phyloP scores from a whole-genome alignment of 257 asterid species.

The Eucommia ulmoides region DNA sequence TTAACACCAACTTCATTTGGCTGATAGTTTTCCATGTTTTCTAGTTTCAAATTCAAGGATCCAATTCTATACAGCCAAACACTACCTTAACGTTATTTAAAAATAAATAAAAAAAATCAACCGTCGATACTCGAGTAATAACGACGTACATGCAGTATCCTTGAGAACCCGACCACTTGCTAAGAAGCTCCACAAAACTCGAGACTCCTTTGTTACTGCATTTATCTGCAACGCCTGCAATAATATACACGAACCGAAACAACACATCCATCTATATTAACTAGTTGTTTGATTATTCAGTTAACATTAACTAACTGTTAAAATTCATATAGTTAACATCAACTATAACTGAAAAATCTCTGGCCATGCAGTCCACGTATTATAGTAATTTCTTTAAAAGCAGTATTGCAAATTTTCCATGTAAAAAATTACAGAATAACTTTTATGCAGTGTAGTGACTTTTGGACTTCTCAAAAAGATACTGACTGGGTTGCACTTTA shows the following conservation, averaged over 20 bases:
- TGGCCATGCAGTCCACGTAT: conserved; percentile 4
- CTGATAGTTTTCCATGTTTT: too few species aligned
- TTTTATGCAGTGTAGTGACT: neutral
- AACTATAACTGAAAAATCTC: too few species aligned
- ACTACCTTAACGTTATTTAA: too few species aligned
- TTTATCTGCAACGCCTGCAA: conserved; percentile 53
- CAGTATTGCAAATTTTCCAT: neutral
- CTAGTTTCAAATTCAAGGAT: too few species aligned
- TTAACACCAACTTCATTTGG: too few species aligned
- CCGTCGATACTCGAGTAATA: too few species aligned
- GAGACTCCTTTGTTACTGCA: conserved; percentile 39
- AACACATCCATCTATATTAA: neutral
- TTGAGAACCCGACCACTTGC: conserved; percentile 43
- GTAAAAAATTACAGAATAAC: neutral
- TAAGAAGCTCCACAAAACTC: conserved; percentile 49
- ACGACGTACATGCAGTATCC: conserved; percentile 79
- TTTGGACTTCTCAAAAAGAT: neutral
- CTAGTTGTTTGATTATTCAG: neutral
- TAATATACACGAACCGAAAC: conserved; percentile 1
- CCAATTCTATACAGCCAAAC: too few species aligned
- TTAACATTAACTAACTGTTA: too few species aligned
- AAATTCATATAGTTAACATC: too few species aligned
- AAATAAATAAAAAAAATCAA: too few species aligned
- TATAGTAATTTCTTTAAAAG: neutral
- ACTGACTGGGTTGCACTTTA: neutral